phyloP scores from a whole-genome alignment of 2,329 filamentous ascomycete species.

The Fusarium nelsonii region DNA sequence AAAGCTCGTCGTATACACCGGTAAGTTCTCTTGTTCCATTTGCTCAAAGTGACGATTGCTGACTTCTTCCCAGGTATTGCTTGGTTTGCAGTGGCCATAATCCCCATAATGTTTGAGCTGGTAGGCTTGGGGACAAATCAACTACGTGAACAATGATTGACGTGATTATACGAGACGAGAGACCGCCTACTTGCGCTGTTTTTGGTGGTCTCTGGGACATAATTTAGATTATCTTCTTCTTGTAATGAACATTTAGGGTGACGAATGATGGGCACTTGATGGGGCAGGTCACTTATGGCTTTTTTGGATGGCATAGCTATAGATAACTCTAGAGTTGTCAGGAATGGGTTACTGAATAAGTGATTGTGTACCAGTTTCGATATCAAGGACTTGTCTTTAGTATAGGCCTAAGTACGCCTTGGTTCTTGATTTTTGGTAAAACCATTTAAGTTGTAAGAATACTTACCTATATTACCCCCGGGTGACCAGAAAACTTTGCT shows the following conservation, averaged over 20 bases:
- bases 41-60: conserved; percentile 1
- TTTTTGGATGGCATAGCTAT: conserved; percentile 16
- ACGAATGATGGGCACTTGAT: conserved; percentile 41
- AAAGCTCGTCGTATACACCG: conserved; percentile 93
- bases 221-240: conserved; percentile 37
- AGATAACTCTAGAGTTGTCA: conserved; percentile 26
- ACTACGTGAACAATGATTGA: conserved; percentile 41
- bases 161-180: conserved; percentile 27
- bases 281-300: conserved; percentile 10
- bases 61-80: conserved; percentile 73
- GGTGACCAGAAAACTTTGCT: no score
- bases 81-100: conserved; percentile 82
- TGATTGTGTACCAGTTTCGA: background rate
- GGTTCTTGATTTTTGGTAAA: no score
- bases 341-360: background rate
- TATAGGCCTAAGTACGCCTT: no score
- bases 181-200: conserved; percentile 10
- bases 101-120: conserved; percentile 78
- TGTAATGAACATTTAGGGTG: conserved; percentile 43
- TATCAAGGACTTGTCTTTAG: no score
- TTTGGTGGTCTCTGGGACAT: conserved; percentile 18
- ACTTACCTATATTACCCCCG: no score
- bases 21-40: conserved; percentile 58
- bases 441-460: background rate
- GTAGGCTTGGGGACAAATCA: conserved; percentile 64